Evolutionary conservation across 805 yeast genomes (phyloP).

Genomic region (Candida jianshihensis): DNA sequence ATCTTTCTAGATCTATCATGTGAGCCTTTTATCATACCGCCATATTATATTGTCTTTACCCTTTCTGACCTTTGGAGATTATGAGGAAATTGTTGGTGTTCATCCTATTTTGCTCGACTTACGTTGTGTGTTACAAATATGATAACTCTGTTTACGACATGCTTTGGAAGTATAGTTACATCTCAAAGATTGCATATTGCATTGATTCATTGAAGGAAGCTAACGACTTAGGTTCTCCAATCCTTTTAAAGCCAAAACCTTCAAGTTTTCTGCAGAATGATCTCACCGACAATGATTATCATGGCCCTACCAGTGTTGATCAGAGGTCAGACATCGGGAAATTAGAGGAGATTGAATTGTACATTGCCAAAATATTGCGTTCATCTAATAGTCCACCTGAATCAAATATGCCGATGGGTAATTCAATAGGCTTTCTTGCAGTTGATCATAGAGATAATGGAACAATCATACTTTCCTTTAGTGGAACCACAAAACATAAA

Average conservation of each 20-base stretch:
- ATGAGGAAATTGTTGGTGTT: too few species aligned
- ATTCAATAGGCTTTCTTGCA: slow-evolving; percentile 42
- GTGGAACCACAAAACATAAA: slow-evolving; percentile 53
- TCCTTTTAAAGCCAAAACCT: slow-evolving; percentile 11
- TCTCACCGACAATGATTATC: slow-evolving; percentile 4
- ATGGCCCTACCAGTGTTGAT: background rate
- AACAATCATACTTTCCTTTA: slow-evolving; percentile 44
- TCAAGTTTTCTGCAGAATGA: slow-evolving; percentile 9
- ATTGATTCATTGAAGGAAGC: slow-evolving; percentile 8
- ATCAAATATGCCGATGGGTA: background rate
- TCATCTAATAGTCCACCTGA: background rate
- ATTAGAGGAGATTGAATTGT: background rate
- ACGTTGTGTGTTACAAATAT: background rate
- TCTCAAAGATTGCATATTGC: slow-evolving; percentile 17
- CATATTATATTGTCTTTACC: too few species aligned
- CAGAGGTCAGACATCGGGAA: too few species aligned
- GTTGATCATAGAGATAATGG: slow-evolving; percentile 36
- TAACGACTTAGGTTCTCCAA: slow-evolving; percentile 10
- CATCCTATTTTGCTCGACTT: background rate
- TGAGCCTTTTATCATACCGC: too few species aligned
- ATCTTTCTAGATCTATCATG: too few species aligned
- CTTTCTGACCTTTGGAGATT: too few species aligned
- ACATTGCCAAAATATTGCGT: background rate
- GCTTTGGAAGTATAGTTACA: slow-evolving; percentile 12
- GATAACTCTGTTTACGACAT: slow-evolving; percentile 12